phyloP scores from a whole-genome alignment of 2,329 filamentous ascomycete species.

The Hypoxylon sp. region DNA sequence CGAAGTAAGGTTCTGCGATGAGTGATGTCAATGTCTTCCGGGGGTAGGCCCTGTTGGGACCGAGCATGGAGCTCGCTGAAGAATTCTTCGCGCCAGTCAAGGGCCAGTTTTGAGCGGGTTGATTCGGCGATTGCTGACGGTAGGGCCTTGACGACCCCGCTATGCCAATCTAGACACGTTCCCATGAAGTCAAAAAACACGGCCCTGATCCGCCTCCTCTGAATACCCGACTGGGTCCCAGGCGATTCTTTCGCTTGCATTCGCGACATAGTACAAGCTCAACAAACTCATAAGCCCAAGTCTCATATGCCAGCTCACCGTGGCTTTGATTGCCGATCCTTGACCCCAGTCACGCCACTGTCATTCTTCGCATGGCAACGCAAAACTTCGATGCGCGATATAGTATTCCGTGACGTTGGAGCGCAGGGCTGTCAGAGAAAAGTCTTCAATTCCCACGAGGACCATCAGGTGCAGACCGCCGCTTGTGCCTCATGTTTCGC shows the following conservation, averaged over 20 bases:
- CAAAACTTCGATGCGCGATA: slow-evolving; percentile 6
- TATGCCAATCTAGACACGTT: slow-evolving; percentile 70
- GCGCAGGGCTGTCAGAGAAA: slow-evolving; percentile 1
- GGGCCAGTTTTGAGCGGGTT: slow-evolving; percentile 59
- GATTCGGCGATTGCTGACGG: slow-evolving; percentile 54
- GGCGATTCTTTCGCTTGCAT: slow-evolving; percentile 15
- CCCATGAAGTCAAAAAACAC: slow-evolving; percentile 72
- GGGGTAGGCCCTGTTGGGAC: slow-evolving; percentile 53
- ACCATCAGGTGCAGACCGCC: slow-evolving; percentile 38
- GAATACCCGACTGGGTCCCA: slow-evolving; percentile 18
- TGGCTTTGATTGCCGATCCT: slow-evolving; percentile 12
- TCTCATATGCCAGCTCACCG: slow-evolving; percentile 24
- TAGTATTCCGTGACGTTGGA: slow-evolving; percentile 2
- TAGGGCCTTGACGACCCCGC: slow-evolving; percentile 55
- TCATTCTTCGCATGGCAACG: background rate
- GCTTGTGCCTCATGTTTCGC: slow-evolving; percentile 24
- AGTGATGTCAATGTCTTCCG: slow-evolving; percentile 68
- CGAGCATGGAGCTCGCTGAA: slow-evolving; percentile 62
- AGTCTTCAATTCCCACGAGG: slow-evolving; percentile 23
- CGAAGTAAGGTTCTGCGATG: slow-evolving; percentile 54
- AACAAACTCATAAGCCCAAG: slow-evolving; percentile 7
- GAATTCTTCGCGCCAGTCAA: slow-evolving; percentile 66
- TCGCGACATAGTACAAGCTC: slow-evolving; percentile 33
- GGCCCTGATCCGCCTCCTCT: slow-evolving; percentile 57
- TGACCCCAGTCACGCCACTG: slow-evolving; percentile 25